These are phyloP conservation scores for Cucurbita maxima DNA, from an alignment of 306 rosid species.

Conservation along the genomic window DNA sequence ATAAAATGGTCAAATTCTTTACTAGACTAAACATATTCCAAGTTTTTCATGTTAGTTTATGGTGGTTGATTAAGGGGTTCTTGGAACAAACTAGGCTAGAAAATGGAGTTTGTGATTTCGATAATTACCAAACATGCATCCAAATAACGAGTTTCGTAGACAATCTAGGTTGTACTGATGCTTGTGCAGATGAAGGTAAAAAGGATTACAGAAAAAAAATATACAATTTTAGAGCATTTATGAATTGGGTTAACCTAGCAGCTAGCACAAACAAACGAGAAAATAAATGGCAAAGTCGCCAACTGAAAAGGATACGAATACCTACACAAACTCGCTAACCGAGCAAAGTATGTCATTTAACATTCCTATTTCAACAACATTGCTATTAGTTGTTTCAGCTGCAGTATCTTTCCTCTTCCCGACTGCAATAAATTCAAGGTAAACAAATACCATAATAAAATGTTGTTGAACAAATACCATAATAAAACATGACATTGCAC, in stretches of 20 bases:
- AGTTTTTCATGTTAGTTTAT: neutral
- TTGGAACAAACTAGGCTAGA: neutral
- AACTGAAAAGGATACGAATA: neutral
- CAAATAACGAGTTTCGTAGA: neutral
- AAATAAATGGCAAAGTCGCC: neutral
- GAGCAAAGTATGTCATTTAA: neutral
- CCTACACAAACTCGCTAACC: neutral
- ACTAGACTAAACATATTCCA: neutral
- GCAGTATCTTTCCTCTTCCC: constrained; percentile 56
- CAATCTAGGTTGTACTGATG: neutral
- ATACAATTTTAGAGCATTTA: neutral
- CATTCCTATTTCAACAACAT: constrained; percentile 50
- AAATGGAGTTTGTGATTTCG: neutral
- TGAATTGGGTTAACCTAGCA: neutral
- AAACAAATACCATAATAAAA: neutral
- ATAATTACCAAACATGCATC: neutral
- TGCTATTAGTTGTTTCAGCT: constrained; percentile 50
- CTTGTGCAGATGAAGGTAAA: neutral
- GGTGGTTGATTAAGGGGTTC: neutral
- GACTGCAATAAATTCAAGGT: constrained; percentile 34
- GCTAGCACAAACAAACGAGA: neutral
- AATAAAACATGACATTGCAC: neutral
- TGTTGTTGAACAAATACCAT: neutral
- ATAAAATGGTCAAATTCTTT: too few species aligned
- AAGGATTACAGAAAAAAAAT: neutral